Base-by-base conservation (phyloP, 306 rosid species). In the Purshia tridentata region DNA sequence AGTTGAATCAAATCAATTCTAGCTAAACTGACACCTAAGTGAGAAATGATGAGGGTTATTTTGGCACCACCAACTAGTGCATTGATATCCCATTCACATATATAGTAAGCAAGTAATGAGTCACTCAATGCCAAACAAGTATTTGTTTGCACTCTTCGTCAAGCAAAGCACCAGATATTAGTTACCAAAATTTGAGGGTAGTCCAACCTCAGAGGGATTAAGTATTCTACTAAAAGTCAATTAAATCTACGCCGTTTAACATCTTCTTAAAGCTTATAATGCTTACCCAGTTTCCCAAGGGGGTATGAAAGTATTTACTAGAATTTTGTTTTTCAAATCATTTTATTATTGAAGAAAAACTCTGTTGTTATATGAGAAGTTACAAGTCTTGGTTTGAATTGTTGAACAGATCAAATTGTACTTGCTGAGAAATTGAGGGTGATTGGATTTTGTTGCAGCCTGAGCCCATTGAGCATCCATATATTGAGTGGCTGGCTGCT, bases 101-200 rank as follows among this genome's bases (percentile, higher is more conserved):
- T 0, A 6, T 44, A 44, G 12, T 53, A 14, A 53, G n/a, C 11
- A 18, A 53, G 16, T 11, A 11, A 13, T 18, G 29, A 53, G 18
- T 10, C 29, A 53, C 58, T 53, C 10, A 14, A n/a, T 35, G 46
- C 45, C n/a, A 4, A 11, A 37, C 0, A 14, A 11, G 20, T 15
- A 40, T 60, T 60, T 60, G 22, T 46, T 37, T 60, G 65, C 65
- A 60, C 46, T 37, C 46, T 60, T 7, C 65, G 14, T 14, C 65
- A 15, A 60, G 46, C 12, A 60, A 60, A 14, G 46, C 66, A 22
- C 16, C 2, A 1, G 6, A 39, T 60, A 60, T 8, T 58, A 23
- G 16, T 22, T 58, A n/a, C 41, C 63, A 58, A 58, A 58, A 58
- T 29, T 14, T 58, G 40, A 58, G 42, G 42, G 3, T 23, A 57